Evolutionary conservation across 495 filamentous ascomycete genomes (phyloP), one percentile per base, ranked within the genome.

Genomic region (Hapsidospora chrysogenum): DNA sequence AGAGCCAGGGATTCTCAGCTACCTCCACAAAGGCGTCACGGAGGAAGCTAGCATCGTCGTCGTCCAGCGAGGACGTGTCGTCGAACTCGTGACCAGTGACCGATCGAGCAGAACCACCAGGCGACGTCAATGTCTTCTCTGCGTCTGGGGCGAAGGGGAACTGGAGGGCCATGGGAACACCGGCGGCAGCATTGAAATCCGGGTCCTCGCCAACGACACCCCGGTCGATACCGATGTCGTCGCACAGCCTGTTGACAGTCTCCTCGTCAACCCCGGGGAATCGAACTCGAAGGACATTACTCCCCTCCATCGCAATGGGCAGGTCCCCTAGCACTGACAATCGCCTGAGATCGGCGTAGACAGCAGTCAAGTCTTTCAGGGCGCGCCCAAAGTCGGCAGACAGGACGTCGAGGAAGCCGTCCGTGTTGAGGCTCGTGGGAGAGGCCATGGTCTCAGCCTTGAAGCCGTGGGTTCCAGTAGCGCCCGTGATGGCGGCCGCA

Each of bases 261-360:
- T 77, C 73, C 0, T 71, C 73, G 47, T 95, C 86, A 41, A 87
- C 92, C 16, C 89, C 89, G 1, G 83, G 80, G 50, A 97, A 96
- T 23, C 83, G 76, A 2, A 96, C 78, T 9, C 80, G 70, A 6
- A 97, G 58, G 3, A 61, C 52, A 27, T 52, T 50, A 25, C 52
- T 49, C 5, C 70, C 70, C 32, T 76, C 76, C 26, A 94, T 64
- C 0, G 64, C 58, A 13, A 95, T 74, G 0, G 89, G 83, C 7
- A 96, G 62, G 47, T 94, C 84, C 7, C 89, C 89, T 3, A 95
- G 54, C 1, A 60, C 52, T 1, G 79, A 66, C 4, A 97, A 59
- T 10, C 68, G 70, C 47, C 84, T 79, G 14, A 96, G 64, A 48
- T 97, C 89, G 27, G 75, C 76, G 43, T 92, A 68, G 3, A 85